phyloP scores from a whole-genome alignment of 2,329 filamentous ascomycete species.

The Aureobasidium sp. region DNA sequence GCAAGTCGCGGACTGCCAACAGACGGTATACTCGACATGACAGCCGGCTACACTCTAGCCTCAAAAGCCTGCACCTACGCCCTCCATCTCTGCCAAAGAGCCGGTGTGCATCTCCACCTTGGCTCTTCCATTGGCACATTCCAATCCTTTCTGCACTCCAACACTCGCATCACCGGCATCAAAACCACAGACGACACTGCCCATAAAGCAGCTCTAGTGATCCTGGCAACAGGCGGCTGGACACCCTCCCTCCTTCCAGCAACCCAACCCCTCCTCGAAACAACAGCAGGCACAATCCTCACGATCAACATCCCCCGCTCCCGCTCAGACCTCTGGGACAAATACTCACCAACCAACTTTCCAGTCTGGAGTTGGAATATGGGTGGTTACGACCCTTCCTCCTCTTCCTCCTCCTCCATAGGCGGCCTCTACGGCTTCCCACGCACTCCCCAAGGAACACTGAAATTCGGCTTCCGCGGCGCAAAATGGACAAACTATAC shows the following conservation, averaged over 20 bases:
- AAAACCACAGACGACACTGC: background rate
- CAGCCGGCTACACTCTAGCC: slow-evolving; percentile 5
- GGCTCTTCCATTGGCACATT: background rate
- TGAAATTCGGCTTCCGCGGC: slow-evolving; percentile 25
- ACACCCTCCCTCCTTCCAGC: slow-evolving; percentile 21
- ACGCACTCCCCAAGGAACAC: slow-evolving; percentile 20
- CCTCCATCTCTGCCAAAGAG: background rate
- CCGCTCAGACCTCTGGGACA: slow-evolving; percentile 33
- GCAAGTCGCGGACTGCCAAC: background rate
- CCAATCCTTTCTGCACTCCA: background rate
- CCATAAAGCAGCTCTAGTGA: slow-evolving; percentile 21
- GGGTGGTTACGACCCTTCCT: slow-evolving; percentile 12
- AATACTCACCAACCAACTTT: slow-evolving; percentile 39
- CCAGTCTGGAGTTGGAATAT: slow-evolving; percentile 36
- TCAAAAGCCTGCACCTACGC: slow-evolving; percentile 13
- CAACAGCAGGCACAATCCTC: slow-evolving; percentile 42
- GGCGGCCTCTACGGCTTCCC: slow-evolving; percentile 24
- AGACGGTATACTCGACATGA: slow-evolving; percentile 12
- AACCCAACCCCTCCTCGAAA: slow-evolving; percentile 36
- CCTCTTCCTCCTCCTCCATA: background rate
- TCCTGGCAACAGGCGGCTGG: slow-evolving; percentile 27
- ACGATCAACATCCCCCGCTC: slow-evolving; percentile 38
- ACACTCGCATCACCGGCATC: background rate
- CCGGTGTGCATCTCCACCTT: background rate
- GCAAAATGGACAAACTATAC: slow-evolving; percentile 25